A percentile compares a stretch with the other conserved stretches of the same genome.
Conservation (phyloP, 192 early-diverging fungal genomes). For the Obelidium mucronatum region DNA sequence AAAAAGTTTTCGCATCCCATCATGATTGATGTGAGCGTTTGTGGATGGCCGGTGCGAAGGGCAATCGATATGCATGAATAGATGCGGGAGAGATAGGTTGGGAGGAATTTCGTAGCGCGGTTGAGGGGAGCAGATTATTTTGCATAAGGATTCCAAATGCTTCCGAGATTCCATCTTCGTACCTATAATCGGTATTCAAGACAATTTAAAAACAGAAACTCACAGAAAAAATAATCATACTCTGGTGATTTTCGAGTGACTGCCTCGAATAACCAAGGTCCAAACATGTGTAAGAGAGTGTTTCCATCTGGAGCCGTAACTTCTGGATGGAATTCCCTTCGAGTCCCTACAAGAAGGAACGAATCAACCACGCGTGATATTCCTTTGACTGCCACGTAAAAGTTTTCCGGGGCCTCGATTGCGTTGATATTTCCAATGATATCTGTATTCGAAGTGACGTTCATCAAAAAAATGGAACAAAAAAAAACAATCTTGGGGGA, state of each 20-base stretch:
- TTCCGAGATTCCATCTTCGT: conserved; percentile 68
- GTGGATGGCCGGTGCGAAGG: conserved; percentile 64
- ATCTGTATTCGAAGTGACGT: conserved; percentile 36
- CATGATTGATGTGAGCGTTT: conserved; percentile 71
- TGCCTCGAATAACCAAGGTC: conserved; percentile 79
- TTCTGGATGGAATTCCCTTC: conserved; percentile 3
- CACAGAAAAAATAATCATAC: too few species aligned
- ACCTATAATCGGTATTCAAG: conserved; percentile 39
- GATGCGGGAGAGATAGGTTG: conserved; percentile 75
- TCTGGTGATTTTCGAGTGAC: conserved; percentile 41
- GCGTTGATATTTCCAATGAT: conserved; percentile 53
- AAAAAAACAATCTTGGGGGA: too few species aligned
- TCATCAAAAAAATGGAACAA: background rate
- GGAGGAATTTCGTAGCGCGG: conserved; percentile 58
- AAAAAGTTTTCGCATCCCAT: conserved; percentile 68
- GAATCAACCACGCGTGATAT: conserved; percentile 50
- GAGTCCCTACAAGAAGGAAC: conserved; percentile 48
- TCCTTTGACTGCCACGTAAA: conserved; percentile 51
- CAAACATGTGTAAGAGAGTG: conserved; percentile 84
- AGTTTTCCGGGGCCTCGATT: conserved; percentile 50
- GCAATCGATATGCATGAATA: conserved; percentile 62
- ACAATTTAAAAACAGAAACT: conserved; percentile 30
- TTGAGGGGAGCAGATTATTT: conserved; percentile 78
- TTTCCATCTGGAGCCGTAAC: conserved; percentile 64
- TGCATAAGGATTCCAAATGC: conserved; percentile 77